Percentiles rank a stretch among this genome's conserved stretches.
Conservation (phyloP, 1,139 yeast genomes). For the Candida tropicalis region DNA sequence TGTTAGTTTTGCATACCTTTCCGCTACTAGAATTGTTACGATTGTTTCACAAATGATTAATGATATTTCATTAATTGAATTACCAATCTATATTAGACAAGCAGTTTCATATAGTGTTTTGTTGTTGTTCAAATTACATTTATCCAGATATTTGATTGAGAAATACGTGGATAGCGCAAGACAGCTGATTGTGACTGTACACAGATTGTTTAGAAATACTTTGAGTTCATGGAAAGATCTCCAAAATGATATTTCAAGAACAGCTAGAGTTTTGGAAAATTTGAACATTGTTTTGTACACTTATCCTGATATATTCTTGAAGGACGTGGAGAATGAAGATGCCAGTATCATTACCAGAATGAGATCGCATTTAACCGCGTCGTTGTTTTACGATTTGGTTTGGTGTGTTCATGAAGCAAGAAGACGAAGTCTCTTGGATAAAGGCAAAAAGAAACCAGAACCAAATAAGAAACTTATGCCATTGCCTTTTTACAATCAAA, state of each 20-base stretch:
- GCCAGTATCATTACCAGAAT: constrained; percentile 79
- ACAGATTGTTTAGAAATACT: constrained; percentile 82
- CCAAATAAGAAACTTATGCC: constrained; percentile 54
- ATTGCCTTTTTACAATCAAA: constrained; percentile 89
- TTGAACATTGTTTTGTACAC: constrained; percentile 84
- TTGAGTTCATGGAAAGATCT: constrained; percentile 90
- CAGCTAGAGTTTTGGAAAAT: constrained; percentile 91
- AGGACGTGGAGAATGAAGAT: constrained; percentile 26
- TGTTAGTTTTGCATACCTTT: constrained; percentile 77
- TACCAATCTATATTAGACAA: constrained; percentile 86
- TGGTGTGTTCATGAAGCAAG: constrained; percentile 97
- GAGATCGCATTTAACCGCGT: constrained; percentile 92
- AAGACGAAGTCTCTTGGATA: constrained; percentile 63
- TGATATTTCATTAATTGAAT: constrained; percentile 74
- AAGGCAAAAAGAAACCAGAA: constrained; percentile 31
- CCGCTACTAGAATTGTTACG: constrained; percentile 83
- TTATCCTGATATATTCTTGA: constrained; percentile 74
- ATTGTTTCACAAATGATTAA: constrained; percentile 67
- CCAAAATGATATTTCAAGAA: constrained; percentile 87
- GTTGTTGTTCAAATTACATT: constrained; percentile 76
- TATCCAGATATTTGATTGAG: constrained; percentile 75
- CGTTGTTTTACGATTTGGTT: constrained; percentile 86
- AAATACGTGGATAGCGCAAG: constrained; percentile 86
- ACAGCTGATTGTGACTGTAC: constrained; percentile 92
- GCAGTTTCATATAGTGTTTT: constrained; percentile 82